Percentiles rank a stretch among this genome's conserved stretches.
Conservation (phyloP, 495 filamentous ascomycete species). For the Baudoinia panamericana region DNA sequence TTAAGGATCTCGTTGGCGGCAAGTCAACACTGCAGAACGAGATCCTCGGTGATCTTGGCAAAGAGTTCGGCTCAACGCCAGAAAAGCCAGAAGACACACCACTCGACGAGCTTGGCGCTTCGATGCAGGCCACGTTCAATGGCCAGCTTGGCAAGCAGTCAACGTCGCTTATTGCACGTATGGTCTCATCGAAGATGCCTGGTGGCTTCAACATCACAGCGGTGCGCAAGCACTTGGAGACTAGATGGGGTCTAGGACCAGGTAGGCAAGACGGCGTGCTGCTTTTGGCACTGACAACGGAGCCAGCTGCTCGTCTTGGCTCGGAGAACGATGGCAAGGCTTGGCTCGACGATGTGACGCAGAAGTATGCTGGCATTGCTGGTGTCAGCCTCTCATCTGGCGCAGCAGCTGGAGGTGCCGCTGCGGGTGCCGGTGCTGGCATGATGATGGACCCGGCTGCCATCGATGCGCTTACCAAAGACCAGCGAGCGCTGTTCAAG, state of each 20-base stretch:
- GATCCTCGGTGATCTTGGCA: slow-evolving; percentile 88
- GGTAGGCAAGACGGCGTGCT: slow-evolving; percentile 89
- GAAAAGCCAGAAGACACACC: slow-evolving; percentile 98
- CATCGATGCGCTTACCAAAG: slow-evolving; percentile 91
- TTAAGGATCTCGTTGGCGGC: slow-evolving; percentile 96
- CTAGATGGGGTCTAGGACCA: slow-evolving; percentile 74
- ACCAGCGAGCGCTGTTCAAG: slow-evolving; percentile 88
- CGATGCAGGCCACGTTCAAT: slow-evolving; percentile 97
- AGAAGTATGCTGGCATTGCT: slow-evolving; percentile 77
- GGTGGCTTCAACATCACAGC: slow-evolving; percentile 97
- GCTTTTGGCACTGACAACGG: slow-evolving; percentile 79
- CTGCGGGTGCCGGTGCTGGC: slow-evolving; percentile 52
- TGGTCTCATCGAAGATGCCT: slow-evolving; percentile 98
- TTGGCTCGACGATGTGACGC: slow-evolving; percentile 71
- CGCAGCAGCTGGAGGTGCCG: slow-evolving; percentile 59
- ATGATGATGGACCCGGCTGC: slow-evolving; percentile 99
- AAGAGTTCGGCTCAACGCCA: slow-evolving; percentile 94
- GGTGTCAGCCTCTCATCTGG: slow-evolving; percentile 77
- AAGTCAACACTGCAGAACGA: slow-evolving; percentile 98
- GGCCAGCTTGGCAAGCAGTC: slow-evolving; percentile 96
- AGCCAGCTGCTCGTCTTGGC: slow-evolving; percentile 75
- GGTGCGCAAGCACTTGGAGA: slow-evolving; percentile 86
- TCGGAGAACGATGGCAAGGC: slow-evolving; percentile 83
- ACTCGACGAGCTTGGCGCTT: slow-evolving; percentile 82
- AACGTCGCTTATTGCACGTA: slow-evolving; percentile 76